phyloP scores from a whole-genome alignment of 2,329 filamentous ascomycete species.

The Emericellopsis atlantica region DNA sequence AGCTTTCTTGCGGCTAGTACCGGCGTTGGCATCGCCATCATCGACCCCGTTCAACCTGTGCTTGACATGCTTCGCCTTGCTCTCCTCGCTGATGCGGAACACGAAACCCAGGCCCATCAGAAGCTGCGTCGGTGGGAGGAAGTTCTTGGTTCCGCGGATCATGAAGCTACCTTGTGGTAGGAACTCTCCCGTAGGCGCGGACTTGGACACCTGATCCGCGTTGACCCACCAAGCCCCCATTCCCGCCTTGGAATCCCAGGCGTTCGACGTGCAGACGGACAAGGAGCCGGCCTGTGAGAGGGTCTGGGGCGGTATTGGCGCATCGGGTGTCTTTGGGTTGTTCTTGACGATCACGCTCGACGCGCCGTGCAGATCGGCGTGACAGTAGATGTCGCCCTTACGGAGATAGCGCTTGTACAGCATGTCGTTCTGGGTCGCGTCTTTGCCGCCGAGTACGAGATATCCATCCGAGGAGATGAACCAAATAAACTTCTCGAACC shows the following conservation, averaged over 20 bases:
- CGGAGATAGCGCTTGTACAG: constrained; percentile 79
- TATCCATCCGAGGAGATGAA: constrained; percentile 96
- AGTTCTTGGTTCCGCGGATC: constrained; percentile 80
- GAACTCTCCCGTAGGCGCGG: constrained; percentile 66
- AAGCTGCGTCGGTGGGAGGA: constrained; percentile 74
- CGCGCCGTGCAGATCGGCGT: constrained; percentile 79
- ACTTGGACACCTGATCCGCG: constrained; percentile 83
- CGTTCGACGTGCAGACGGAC: constrained; percentile 71
- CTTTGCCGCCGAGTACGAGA: constrained; percentile 77
- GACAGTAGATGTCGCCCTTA: constrained; percentile 84
- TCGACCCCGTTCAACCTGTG: constrained; percentile 30
- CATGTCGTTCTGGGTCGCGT: constrained; percentile 80
- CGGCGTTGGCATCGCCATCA: constrained; percentile 8
- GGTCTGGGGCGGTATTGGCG: constrained; percentile 83
- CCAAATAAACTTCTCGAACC: constrained; percentile 96
- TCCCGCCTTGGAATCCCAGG: constrained; percentile 92
- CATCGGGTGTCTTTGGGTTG: constrained; percentile 60
- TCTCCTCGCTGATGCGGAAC: constrained; percentile 82
- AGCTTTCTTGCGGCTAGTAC: constrained; percentile 11
- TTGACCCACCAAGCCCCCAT: constrained; percentile 97
- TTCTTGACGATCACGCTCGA: constrained; percentile 87
- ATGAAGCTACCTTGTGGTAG: constrained; percentile 68
- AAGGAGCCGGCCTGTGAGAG: constrained; percentile 81
- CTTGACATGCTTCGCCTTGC: constrained; percentile 67
- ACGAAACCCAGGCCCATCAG: constrained; percentile 78